Percentiles rank a stretch among this genome's conserved stretches.
These are phyloP conservation scores for Posidonia oceanica DNA, from an alignment of 116 monocot genomes.

Conservation along the genomic window DNA sequence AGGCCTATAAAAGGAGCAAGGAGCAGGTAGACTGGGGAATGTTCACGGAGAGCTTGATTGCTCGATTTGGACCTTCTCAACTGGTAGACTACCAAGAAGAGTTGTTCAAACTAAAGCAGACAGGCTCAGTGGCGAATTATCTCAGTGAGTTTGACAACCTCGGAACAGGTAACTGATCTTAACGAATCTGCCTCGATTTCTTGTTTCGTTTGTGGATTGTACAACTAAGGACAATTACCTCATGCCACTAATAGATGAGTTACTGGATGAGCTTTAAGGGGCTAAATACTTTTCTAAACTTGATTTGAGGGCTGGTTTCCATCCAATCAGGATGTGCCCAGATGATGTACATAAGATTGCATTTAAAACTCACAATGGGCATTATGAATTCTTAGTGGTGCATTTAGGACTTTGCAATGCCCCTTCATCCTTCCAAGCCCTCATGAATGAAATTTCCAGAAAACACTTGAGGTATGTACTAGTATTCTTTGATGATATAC, in stretches of 20 bases:
- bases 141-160: too few relatives aligned
- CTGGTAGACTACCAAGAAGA: too few relatives aligned
- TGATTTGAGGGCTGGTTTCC: not conserved
- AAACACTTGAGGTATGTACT: not conserved
- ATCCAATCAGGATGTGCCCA: not conserved
- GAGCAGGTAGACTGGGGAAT: too few relatives aligned
- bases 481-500: not conserved
- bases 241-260: not conserved
- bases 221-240: not conserved
- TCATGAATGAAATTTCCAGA: not conserved
- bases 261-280: not conserved
- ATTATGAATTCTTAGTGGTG: not conserved
- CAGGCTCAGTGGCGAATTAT: too few relatives aligned
- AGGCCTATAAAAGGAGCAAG: too few relatives aligned
- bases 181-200: too few relatives aligned
- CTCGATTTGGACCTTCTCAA: too few relatives aligned
- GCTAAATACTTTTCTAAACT: not conserved
- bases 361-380: not conserved
- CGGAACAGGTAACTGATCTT: too few relatives aligned
- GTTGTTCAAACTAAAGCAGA: too few relatives aligned
- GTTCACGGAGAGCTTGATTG: too few relatives aligned
- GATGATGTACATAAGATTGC: not conserved
- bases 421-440: not conserved
- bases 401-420: not conserved
- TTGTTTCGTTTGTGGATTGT: too few relatives aligned